phyloP scores from a whole-genome alignment of 2,329 filamentous ascomycete genomes.

The Calonectria fujianensis region DNA sequence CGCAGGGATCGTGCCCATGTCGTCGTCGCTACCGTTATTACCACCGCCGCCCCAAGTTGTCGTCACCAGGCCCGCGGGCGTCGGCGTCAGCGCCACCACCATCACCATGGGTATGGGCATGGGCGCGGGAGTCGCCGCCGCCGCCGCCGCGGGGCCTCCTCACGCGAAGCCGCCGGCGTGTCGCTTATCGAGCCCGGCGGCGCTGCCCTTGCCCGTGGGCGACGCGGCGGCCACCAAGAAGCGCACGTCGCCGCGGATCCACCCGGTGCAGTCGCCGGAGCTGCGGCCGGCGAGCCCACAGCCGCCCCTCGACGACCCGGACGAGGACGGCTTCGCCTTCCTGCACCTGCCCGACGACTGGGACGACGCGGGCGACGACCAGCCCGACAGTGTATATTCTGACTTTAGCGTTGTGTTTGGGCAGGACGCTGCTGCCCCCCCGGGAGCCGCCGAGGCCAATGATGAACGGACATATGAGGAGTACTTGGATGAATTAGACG shows the following conservation, averaged over 20 bases:
- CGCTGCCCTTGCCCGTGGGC: slow-evolving; percentile 54
- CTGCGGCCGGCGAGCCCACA: slow-evolving; percentile 50
- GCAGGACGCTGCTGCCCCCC: slow-evolving; percentile 48
- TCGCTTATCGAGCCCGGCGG: slow-evolving; percentile 55
- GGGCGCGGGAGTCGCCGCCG: background rate
- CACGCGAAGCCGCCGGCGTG: slow-evolving; percentile 50
- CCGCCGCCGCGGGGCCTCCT: background rate
- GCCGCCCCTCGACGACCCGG: slow-evolving; percentile 57
- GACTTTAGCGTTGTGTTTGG: slow-evolving; percentile 73
- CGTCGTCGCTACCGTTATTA: slow-evolving; percentile 30
- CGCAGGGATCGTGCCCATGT: slow-evolving; percentile 31
- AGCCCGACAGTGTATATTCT: slow-evolving; percentile 72
- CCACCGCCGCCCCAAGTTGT: slow-evolving; percentile 37
- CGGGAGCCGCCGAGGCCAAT: slow-evolving; percentile 45
- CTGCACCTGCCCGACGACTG: slow-evolving; percentile 63
- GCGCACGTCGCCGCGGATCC: slow-evolving; percentile 56
- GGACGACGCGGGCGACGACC: slow-evolving; percentile 65
- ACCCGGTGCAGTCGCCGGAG: slow-evolving; percentile 61
- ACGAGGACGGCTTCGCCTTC: slow-evolving; percentile 70
- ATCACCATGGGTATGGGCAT: too few relatives aligned
- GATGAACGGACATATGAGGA: slow-evolving; percentile 71
- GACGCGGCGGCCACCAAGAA: slow-evolving; percentile 54
- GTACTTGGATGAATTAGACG: slow-evolving; percentile 74
- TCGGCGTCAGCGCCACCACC: background rate
- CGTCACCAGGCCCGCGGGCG: slow-evolving; percentile 36